phyloP scores from a whole-genome alignment of 2,329 filamentous ascomycete species.

The Fusarium sororula region DNA sequence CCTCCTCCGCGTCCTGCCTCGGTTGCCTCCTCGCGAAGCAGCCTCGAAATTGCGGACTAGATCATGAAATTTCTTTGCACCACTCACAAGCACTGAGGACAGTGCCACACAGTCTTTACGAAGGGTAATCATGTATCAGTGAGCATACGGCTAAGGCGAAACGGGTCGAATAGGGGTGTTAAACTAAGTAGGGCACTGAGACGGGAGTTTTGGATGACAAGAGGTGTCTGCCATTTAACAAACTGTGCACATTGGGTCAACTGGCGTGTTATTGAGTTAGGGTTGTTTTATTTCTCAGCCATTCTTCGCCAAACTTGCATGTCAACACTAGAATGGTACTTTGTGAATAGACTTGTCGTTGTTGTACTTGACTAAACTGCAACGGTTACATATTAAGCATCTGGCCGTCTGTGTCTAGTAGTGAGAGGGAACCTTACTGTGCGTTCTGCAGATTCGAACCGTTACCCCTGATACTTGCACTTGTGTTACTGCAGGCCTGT shows the following conservation, averaged over 20 bases:
- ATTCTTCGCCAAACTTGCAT: neutral
- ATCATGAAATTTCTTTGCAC: neutral
- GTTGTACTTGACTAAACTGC: neutral
- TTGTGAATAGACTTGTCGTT: neutral
- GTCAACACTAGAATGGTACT: neutral
- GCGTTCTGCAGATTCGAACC: neutral
- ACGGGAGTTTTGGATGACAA: constrained; percentile 4
- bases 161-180: neutral
- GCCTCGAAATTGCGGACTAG: constrained; percentile 16
- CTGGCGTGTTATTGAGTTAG: neutral
- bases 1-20: constrained; percentile 28
- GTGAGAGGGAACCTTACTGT: neutral
- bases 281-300: neutral
- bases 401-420: neutral
- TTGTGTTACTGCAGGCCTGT: neutral
- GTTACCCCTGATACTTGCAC: constrained; percentile 21
- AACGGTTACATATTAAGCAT: neutral
- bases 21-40: constrained; percentile 21
- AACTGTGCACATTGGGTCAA: neutral
- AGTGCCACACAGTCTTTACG: neutral
- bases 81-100: neutral
- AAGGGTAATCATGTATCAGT: neutral
- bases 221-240: neutral
- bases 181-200: neutral
- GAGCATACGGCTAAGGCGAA: constrained; percentile 1